Evolutionary conservation across 2,329 filamentous ascomycete genomes (phyloP).

Genomic region (Exophiala oligosperma): DNA sequence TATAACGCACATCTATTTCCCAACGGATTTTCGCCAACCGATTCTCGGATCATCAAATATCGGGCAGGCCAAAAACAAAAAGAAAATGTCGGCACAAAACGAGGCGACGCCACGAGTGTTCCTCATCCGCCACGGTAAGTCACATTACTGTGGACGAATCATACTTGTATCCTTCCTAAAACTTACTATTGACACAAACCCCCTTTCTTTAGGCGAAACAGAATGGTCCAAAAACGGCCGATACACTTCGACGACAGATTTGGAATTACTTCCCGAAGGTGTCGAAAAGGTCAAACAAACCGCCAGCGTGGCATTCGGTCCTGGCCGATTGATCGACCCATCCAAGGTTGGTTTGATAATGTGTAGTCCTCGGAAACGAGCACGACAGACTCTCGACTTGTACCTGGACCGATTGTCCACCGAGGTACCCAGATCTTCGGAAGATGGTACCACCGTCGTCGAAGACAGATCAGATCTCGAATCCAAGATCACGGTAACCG

Average conservation of each 20-base stretch:
- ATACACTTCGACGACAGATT: slow-evolving; percentile 48
- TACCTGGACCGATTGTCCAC: slow-evolving; percentile 11
- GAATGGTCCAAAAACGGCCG: slow-evolving; percentile 50
- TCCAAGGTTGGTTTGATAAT: slow-evolving; percentile 48
- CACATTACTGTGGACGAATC: neutral
- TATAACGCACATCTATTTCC: too few relatives aligned
- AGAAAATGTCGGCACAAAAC: slow-evolving; percentile 30
- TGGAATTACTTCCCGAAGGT: slow-evolving; percentile 44
- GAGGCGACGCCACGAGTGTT: slow-evolving; percentile 26
- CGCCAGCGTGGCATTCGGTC: slow-evolving; percentile 49
- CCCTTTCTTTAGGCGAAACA: slow-evolving; percentile 39
- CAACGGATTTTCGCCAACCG: too few relatives aligned
- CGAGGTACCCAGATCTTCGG: neutral
- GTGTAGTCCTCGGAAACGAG: slow-evolving; percentile 52
- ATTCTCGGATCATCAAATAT: neutral
- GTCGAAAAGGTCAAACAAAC: slow-evolving; percentile 48
- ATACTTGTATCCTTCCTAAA: neutral
- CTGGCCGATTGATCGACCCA: slow-evolving; percentile 54
- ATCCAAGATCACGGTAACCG: slow-evolving; percentile 37
- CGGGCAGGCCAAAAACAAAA: neutral
- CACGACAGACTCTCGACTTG: slow-evolving; percentile 51
- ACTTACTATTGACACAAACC: neutral
- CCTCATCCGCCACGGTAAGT: slow-evolving; percentile 28
- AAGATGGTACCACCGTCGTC: slow-evolving; percentile 2
- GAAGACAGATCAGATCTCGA: slow-evolving; percentile 21